phyloP scores from a whole-genome alignment of 2,329 filamentous ascomycete species.

The Allantophomopsis cytisporea region DNA sequence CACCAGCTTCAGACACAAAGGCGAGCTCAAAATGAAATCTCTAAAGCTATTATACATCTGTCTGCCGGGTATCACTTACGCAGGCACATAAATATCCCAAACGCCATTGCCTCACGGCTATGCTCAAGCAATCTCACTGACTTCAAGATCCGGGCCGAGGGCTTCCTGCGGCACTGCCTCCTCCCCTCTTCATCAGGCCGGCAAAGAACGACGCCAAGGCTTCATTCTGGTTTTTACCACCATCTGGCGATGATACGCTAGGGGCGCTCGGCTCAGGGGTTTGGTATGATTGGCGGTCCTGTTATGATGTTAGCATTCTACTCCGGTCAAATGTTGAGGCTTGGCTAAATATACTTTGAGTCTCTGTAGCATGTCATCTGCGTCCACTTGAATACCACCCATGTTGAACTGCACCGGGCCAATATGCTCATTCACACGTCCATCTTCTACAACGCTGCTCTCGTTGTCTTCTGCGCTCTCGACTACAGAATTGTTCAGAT shows the following conservation, averaged over 20 bases:
- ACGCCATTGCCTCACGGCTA: background rate
- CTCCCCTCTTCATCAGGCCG: constrained; percentile 38
- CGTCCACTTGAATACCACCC: constrained; percentile 91
- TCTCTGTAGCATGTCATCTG: constrained; percentile 81
- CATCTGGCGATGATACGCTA: constrained; percentile 12
- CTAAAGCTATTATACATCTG: background rate
- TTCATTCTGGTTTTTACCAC: constrained; percentile 41
- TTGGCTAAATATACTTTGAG: constrained; percentile 50
- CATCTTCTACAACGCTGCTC: constrained; percentile 8
- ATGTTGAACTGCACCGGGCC: constrained; percentile 96
- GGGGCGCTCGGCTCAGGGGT: constrained; percentile 17
- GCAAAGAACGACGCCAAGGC: constrained; percentile 46
- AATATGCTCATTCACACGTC: constrained; percentile 52
- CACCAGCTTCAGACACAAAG: too few species aligned
- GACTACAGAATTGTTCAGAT: background rate
- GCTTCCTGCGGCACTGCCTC: constrained; percentile 13
- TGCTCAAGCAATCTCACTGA: constrained; percentile 1
- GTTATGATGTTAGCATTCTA: constrained; percentile 1
- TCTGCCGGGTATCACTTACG: too few species aligned
- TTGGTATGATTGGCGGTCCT: constrained; percentile 20
- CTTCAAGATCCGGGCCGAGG: constrained; percentile 13
- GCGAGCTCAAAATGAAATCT: background rate
- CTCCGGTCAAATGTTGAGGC: background rate
- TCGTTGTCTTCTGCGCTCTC: constrained; percentile 9
- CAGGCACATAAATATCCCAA: too few species aligned